phyloP scores from a whole-genome alignment of 2,329 filamentous ascomycete genomes.

The Furcasterigmium sp. region DNA sequence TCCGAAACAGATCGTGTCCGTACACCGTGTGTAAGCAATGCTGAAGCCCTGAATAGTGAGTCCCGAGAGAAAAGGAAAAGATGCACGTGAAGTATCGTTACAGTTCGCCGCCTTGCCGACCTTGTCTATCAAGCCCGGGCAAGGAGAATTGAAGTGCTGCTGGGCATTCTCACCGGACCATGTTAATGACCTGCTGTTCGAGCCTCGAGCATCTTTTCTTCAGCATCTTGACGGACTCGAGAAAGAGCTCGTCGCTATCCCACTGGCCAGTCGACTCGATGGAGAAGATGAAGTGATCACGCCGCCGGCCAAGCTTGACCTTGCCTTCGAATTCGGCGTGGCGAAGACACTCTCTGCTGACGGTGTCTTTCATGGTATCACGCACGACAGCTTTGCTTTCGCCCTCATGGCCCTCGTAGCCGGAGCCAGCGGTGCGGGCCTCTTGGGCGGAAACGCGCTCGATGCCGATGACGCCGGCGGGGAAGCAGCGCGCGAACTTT shows the following conservation, averaged over 20 bases:
- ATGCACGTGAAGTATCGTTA: not conserved
- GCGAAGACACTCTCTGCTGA: conserved; percentile 85
- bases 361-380: conserved; percentile 89
- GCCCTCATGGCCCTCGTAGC: conserved; percentile 69
- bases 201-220: conserved; percentile 78
- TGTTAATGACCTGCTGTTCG: conserved; percentile 64
- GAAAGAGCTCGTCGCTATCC: conserved; percentile 87
- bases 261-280: conserved; percentile 95
- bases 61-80: not conserved
- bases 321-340: conserved; percentile 93
- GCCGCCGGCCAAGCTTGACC: conserved; percentile 82
- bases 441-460: conserved; percentile 67
- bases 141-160: no score
- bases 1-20: not conserved
- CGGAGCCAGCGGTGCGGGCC: conserved; percentile 51
- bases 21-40: not conserved
- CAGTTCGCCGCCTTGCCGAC: not conserved
- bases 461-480: conserved; percentile 77
- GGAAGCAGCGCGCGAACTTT: conserved; percentile 89
- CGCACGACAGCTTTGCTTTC: conserved; percentile 82
- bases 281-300: conserved; percentile 97
- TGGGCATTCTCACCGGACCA: conserved; percentile 47
- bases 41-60: not conserved
- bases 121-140: no score
- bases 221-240: conserved; percentile 80